A percentile compares a stretch with the other conserved stretches of the same genome.
Conservation (phyloP, 148 eudicot species). For the Rheum nobile region DNA sequence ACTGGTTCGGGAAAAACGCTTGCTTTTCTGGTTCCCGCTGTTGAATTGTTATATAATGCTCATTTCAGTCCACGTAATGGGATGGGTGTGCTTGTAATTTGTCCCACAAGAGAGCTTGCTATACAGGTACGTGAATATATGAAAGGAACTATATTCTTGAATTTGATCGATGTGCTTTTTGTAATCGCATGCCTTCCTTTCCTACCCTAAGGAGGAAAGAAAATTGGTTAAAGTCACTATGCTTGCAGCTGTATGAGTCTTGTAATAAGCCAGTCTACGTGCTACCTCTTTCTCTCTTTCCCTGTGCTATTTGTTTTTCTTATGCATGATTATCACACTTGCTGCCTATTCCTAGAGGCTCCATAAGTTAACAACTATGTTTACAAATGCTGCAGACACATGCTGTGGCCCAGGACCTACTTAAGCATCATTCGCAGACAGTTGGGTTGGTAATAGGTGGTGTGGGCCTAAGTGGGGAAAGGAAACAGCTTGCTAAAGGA, state of each 20-base stretch:
- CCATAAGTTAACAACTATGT: neutral
- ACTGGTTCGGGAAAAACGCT: conserved; percentile 99
- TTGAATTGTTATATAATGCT: conserved; percentile 49
- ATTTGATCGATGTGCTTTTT: neutral
- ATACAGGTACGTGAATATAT: conserved; percentile 46
- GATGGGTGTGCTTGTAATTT: conserved; percentile 67
- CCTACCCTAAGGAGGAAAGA: too few relatives aligned
- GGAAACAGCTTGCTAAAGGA: conserved; percentile 80
- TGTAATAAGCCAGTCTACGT: too few relatives aligned
- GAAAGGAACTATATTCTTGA: too few relatives aligned
- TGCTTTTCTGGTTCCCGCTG: conserved; percentile 86
- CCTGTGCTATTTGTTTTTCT: neutral
- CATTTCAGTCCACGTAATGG: conserved; percentile 77
- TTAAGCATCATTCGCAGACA: conserved; percentile 82
- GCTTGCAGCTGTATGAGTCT: neutral
- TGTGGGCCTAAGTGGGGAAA: conserved; percentile 46
- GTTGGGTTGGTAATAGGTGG: conserved; percentile 88
- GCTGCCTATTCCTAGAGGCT: neutral
- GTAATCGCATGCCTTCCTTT: neutral
- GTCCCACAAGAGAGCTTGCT: conserved; percentile 97
- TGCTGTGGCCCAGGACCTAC: conserved; percentile 75
- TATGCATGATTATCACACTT: neutral
- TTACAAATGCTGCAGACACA: conserved; percentile 46
- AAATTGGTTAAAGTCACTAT: neutral
- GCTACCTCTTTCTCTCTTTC: too few relatives aligned